Evolutionary conservation across 345 rosid species (phyloP), one percentile per base, ranked within the genome.

Genomic region (Ricinus communis): DNA sequence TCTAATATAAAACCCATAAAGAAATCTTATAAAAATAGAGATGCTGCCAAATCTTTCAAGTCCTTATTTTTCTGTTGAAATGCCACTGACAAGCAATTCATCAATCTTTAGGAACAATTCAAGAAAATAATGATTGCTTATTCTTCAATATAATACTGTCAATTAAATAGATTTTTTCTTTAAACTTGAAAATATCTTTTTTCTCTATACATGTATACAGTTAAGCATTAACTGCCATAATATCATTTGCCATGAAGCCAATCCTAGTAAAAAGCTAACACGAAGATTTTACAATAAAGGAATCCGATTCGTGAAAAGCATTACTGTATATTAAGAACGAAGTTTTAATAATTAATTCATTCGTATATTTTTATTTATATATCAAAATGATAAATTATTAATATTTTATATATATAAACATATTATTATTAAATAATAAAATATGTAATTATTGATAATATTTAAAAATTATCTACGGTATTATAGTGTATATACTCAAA

Each of bases 31-130:
- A 49, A 49, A 49, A 1, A 15, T 5, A 18, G n/a, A 49, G 1
- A 15, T 49, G 53, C 4, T 49, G 53, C 4, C n/a, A 6, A 49
- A 49, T 5, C 16, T 1, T 16, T 16, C 22, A 49, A 49, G 21
- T 49, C 53, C 21, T 49, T 49, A 49, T 15, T 55, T n/a, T 25
- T 9, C 33, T 25, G 22, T 55, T 55, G 33, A 30, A 58, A 58
- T 61, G 22, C 47, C 65, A 61, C 47, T 61, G 21, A 33, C 7
- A 8, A n/a, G 47, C 27, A 61, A 61, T 61, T 36, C 27, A 60
- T 38, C 16, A 36, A 61, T 61, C 46, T 61, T 38, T 5, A n/a
- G 16, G 36, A 61, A 61, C 27, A 61, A n/a, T 61, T 38, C 65
- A 61, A 61, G 38, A 56, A 28, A 27, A n/a, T 14, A 28, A 56